A percentile compares a stretch with the other conserved stretches of the same genome.
Evolutionary conservation across 2,329 filamentous ascomycete species (phyloP).

Genomic region (Dothidotthia symphoricarpi): DNA sequence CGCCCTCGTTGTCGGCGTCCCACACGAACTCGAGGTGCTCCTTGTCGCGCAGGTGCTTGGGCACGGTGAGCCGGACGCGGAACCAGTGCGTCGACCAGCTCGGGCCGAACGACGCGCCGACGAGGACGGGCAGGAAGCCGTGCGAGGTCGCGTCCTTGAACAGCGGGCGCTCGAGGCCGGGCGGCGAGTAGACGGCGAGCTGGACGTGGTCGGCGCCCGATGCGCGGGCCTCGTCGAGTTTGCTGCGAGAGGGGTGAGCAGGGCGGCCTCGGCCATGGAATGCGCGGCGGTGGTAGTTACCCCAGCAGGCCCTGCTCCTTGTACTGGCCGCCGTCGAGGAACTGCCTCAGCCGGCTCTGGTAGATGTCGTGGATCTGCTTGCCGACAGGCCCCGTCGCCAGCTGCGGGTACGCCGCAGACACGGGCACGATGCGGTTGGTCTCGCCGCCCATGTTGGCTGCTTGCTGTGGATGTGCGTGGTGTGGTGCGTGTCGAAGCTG

Average conservation of each 20-base stretch:
- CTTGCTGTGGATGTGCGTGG: background rate
- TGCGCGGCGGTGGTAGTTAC: constrained; percentile 50
- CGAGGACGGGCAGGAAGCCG: constrained; percentile 69
- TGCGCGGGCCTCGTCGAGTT: constrained; percentile 67
- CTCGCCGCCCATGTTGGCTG: constrained; percentile 39
- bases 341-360: constrained; percentile 76
- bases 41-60: constrained; percentile 68
- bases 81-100: constrained; percentile 99
- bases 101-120: constrained; percentile 81
- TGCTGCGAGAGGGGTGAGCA: constrained; percentile 46
- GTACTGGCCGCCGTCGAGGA: constrained; percentile 72
- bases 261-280: background rate
- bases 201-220: constrained; percentile 75
- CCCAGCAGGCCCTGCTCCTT: constrained; percentile 69
- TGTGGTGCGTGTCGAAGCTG: constrained; percentile 3
- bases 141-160: constrained; percentile 83
- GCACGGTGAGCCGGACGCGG: constrained; percentile 75
- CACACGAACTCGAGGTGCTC: constrained; percentile 91
- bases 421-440: constrained; percentile 29
- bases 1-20: constrained; percentile 92
- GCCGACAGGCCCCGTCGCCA: constrained; percentile 39
- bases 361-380: constrained; percentile 75
- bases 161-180: constrained; percentile 72
- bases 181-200: constrained; percentile 82
- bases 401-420: constrained; percentile 31